These are phyloP conservation scores for Oemleria cerasiformis DNA, from an alignment of 306 rosid genomes.

Conservation along the genomic window DNA sequence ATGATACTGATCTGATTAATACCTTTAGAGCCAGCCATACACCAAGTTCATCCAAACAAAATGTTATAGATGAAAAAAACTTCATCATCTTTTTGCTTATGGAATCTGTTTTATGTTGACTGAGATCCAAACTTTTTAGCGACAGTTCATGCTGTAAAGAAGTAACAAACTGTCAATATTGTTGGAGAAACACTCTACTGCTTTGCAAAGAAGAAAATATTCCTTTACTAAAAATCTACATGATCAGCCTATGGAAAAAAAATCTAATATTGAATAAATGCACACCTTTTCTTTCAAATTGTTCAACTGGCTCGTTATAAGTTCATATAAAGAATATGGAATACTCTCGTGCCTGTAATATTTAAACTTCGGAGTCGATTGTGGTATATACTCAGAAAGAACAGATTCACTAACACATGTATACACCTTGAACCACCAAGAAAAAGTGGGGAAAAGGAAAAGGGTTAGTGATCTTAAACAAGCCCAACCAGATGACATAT, in stretches of 20 bases:
- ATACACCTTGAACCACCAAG: slow-evolving; percentile 56
- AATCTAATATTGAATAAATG: not conserved
- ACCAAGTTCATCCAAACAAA: slow-evolving; percentile 75
- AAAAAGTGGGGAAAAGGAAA: not conserved
- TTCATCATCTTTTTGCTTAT: slow-evolving; percentile 43
- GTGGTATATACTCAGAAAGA: slow-evolving; percentile 55
- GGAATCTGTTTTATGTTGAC: slow-evolving; percentile 35
- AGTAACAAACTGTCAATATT: slow-evolving; percentile 31
- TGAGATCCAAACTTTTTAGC: slow-evolving; percentile 35
- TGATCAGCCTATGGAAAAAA: not conserved
- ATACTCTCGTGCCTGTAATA: slow-evolving; percentile 34
- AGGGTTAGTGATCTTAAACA: slow-evolving; percentile 1
- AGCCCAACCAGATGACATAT: not conserved
- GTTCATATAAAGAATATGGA: slow-evolving; percentile 25
- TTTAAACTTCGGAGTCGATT: slow-evolving; percentile 67
- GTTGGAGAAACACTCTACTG: slow-evolving; percentile 23
- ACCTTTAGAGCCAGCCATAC: slow-evolving; percentile 78
- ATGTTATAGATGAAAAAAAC: slow-evolving; percentile 34
- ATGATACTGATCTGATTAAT: slow-evolving; percentile 5
- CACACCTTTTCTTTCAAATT: slow-evolving; percentile 49
- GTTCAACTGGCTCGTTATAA: slow-evolving; percentile 31
- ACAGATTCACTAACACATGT: slow-evolving; percentile 71
- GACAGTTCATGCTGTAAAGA: slow-evolving; percentile 47
- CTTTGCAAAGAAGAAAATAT: slow-evolving; percentile 6
- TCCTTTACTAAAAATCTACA: not conserved